These are phyloP conservation scores for Penicillium waksmanii DNA, from an alignment of 495 filamentous ascomycete genomes.

Conservation along the genomic window DNA sequence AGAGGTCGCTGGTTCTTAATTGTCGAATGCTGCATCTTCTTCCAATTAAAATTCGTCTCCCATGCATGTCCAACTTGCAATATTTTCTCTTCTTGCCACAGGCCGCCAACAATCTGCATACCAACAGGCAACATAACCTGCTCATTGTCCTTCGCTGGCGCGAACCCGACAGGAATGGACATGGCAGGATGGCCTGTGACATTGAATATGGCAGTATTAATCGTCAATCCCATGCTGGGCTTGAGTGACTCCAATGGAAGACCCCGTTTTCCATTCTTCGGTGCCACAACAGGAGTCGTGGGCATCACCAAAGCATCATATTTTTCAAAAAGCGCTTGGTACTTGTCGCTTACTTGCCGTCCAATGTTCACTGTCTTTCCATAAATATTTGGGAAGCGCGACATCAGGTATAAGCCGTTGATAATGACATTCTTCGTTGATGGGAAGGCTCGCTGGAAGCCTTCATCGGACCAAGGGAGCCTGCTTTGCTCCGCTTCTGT, in stretches of 20 bases:
- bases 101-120: conserved; percentile 60
- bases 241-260: conserved; percentile 44
- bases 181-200: conserved; percentile 61
- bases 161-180: conserved; percentile 57
- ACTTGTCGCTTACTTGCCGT: conserved; percentile 47
- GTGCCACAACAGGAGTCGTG: conserved; percentile 47
- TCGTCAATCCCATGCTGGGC: conserved; percentile 49
- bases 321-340: conserved; percentile 43
- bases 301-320: conserved; percentile 55
- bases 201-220: conserved; percentile 62
- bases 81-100: conserved; percentile 45
- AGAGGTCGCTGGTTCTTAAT: background rate
- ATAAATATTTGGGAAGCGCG: conserved; percentile 43
- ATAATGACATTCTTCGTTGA: conserved; percentile 49
- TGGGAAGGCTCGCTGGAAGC: conserved; percentile 39
- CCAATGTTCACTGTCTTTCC: conserved; percentile 47
- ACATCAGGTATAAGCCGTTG: conserved; percentile 44
- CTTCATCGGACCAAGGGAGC: conserved; percentile 37
- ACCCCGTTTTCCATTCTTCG: conserved; percentile 39
- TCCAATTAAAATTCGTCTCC: conserved; percentile 56
- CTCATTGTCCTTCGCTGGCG: conserved; percentile 44
- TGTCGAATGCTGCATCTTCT: conserved; percentile 14
- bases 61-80: conserved; percentile 54
- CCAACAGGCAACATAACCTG: conserved; percentile 56
- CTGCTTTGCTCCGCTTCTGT: conserved; percentile 39